Evolutionary conservation across 805 yeast genomes (phyloP).

Genomic region (Cyberlindnera maritima): DNA sequence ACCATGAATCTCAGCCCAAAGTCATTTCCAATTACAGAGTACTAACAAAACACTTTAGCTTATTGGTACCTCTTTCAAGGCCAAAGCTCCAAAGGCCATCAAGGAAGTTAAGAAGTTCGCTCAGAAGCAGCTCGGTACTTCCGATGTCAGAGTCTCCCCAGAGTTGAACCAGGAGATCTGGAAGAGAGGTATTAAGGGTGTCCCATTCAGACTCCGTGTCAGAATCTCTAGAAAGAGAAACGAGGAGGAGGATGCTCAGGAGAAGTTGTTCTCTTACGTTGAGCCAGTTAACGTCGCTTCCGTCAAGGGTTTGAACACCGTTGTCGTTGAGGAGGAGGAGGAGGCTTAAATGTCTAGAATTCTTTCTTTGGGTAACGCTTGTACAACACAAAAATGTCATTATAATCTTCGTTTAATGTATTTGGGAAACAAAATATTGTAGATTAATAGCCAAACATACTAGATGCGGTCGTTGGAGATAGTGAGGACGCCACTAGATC

Average conservation of each 20-base stretch:
- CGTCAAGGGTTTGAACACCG: constrained; percentile 97
- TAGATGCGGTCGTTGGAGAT: too few species aligned
- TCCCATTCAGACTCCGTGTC: constrained; percentile 96
- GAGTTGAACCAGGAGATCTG: constrained; percentile 97
- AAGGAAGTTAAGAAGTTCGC: constrained; percentile 99
- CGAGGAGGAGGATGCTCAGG: constrained; percentile 99
- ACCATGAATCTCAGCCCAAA: too few species aligned
- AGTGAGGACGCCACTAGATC: too few species aligned
- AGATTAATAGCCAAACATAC: too few species aligned
- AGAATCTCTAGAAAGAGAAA: constrained; percentile 99
- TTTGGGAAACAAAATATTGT: too few species aligned
- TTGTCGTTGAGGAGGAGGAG: constrained; percentile 76
- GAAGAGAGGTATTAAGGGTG: constrained; percentile 99
- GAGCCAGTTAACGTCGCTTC: constrained; percentile 95
- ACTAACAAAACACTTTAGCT: constrained; percentile 58
- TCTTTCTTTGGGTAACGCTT: constrained; percentile 6
- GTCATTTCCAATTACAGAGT: constrained; percentile 12
- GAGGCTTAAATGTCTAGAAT: constrained; percentile 22
- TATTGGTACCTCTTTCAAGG: constrained; percentile 98
- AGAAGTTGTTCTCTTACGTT: constrained; percentile 95
- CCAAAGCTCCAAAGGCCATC: constrained; percentile 99
- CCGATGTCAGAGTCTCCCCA: constrained; percentile 99
- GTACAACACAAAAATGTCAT: constrained; percentile 19
- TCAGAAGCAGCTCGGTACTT: constrained; percentile 97
- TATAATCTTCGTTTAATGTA: constrained; percentile 15